These are phyloP conservation scores for Aurinia saxatilis DNA, from an alignment of 345 rosid species.

Conservation along the genomic window DNA sequence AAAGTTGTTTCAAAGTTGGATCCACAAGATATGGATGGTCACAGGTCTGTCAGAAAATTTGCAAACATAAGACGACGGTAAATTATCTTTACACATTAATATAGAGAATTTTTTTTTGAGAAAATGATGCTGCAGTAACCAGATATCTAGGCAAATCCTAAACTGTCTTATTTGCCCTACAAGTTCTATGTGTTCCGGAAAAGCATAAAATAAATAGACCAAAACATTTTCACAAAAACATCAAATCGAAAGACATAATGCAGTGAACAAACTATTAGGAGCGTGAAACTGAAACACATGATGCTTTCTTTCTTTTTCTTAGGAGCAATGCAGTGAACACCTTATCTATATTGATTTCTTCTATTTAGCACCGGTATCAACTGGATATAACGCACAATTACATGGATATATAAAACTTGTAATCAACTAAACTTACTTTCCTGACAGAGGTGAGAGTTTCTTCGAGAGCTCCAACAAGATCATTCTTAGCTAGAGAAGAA, in stretches of 20 bases:
- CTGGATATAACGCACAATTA: background rate
- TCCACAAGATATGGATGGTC: slow-evolving; percentile 80
- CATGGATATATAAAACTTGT: background rate
- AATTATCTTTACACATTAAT: slow-evolving; percentile 2
- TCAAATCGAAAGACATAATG: background rate
- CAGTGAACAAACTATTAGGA: slow-evolving; percentile 11
- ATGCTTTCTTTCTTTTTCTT: background rate
- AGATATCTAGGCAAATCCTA: slow-evolving; percentile 12
- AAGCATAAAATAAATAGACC: slow-evolving; percentile 5
- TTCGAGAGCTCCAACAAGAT: slow-evolving; percentile 51
- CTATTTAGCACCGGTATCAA: background rate
- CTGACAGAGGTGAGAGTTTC: slow-evolving; percentile 49
- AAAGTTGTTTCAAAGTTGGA: slow-evolving; percentile 31
- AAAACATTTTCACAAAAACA: background rate
- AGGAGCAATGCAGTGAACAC: slow-evolving; percentile 11
- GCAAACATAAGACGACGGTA: slow-evolving; percentile 8
- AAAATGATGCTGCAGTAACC: slow-evolving; percentile 5
- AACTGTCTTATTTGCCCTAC: slow-evolving; percentile 18
- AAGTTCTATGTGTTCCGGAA: background rate
- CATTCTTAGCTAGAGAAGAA: slow-evolving; percentile 47
- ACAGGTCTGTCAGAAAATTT: slow-evolving; percentile 63
- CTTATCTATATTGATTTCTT: background rate
- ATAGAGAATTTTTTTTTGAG: slow-evolving; percentile 7
- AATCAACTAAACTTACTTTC: slow-evolving; percentile 46
- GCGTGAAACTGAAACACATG: slow-evolving; percentile 2